These are phyloP conservation scores for Citrullus mucosospermus DNA, from an alignment of 306 rosid species.

Conservation along the genomic window DNA sequence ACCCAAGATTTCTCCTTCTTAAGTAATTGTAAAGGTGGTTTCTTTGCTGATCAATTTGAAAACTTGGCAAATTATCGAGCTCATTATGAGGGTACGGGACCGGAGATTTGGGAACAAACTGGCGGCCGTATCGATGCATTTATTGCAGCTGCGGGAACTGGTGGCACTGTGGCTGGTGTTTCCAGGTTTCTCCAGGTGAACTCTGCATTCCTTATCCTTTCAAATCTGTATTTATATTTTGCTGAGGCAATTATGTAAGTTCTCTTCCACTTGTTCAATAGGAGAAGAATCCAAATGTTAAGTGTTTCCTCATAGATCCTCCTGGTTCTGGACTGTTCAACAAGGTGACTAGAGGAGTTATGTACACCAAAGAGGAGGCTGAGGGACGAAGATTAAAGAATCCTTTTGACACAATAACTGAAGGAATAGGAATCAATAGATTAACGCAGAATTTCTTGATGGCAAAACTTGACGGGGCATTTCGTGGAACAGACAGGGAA, in stretches of 20 bases:
- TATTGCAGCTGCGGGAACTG: slow-evolving; percentile 89
- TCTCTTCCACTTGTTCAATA: slow-evolving; percentile 14
- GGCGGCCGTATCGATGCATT: slow-evolving; percentile 61
- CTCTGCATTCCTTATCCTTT: not conserved
- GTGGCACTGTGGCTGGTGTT: slow-evolving; percentile 89
- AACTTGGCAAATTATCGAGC: slow-evolving; percentile 81
- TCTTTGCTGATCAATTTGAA: slow-evolving; percentile 91
- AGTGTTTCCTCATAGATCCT: slow-evolving; percentile 80
- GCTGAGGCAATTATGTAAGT: not conserved
- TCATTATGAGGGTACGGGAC: slow-evolving; percentile 80
- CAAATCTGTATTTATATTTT: slow-evolving; percentile 3
- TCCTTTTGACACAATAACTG: slow-evolving; percentile 88
- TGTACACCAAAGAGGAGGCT: slow-evolving; percentile 84
- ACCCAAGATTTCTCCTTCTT: slow-evolving; percentile 15
- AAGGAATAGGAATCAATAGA: slow-evolving; percentile 87
- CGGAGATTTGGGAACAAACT: slow-evolving; percentile 89
- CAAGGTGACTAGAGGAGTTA: slow-evolving; percentile 83
- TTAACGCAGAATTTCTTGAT: slow-evolving; percentile 55
- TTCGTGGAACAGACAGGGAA: slow-evolving; percentile 66
- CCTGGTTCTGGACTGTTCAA: slow-evolving; percentile 91
- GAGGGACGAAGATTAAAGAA: slow-evolving; percentile 86
- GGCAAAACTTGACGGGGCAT: slow-evolving; percentile 88
- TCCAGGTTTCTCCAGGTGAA: slow-evolving; percentile 49
- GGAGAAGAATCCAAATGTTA: slow-evolving; percentile 69
- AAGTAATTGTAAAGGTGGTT: slow-evolving; percentile 53